These are phyloP conservation scores for Hypoxylon sp. DNA, from an alignment of 2,329 filamentous ascomycete species.

Conservation along the genomic window DNA sequence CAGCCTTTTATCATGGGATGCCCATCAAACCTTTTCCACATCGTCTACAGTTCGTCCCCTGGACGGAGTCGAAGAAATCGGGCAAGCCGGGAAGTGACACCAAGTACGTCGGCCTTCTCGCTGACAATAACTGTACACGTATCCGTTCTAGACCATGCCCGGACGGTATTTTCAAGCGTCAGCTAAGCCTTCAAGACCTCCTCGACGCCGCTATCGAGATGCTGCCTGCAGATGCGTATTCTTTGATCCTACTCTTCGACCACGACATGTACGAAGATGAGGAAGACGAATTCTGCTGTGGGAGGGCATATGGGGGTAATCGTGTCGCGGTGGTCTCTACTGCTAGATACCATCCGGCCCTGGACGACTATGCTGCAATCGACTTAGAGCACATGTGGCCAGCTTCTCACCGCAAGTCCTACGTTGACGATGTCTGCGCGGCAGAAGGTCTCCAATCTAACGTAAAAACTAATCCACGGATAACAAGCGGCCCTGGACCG, in stretches of 20 bases:
- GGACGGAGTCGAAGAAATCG: slow-evolving; percentile 57
- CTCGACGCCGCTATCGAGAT: slow-evolving; percentile 69
- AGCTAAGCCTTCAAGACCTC: slow-evolving; percentile 74
- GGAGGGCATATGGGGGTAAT: slow-evolving; percentile 75
- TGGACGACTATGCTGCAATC: slow-evolving; percentile 59
- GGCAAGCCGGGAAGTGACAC: slow-evolving; percentile 15
- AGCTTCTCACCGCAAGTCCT: slow-evolving; percentile 70
- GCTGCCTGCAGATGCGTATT: slow-evolving; percentile 71
- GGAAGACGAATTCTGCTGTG: slow-evolving; percentile 77
- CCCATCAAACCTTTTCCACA: slow-evolving; percentile 61
- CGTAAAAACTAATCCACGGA: neutral
- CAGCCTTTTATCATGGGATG: slow-evolving; percentile 68
- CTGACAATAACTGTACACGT: slow-evolving; percentile 58
- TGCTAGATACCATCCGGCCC: slow-evolving; percentile 71
- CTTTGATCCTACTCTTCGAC: slow-evolving; percentile 69
- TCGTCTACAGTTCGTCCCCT: slow-evolving; percentile 63
- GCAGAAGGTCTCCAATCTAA: slow-evolving; percentile 31
- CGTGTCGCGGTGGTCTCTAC: slow-evolving; percentile 73
- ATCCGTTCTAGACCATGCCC: slow-evolving; percentile 66
- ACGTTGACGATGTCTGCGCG: slow-evolving; percentile 60
- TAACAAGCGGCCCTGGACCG: neutral
- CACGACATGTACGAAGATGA: slow-evolving; percentile 77
- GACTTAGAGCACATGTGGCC: slow-evolving; percentile 74
- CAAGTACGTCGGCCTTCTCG: slow-evolving; percentile 62
- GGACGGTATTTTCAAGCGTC: slow-evolving; percentile 63